phyloP scores from a whole-genome alignment of 2,329 filamentous ascomycete species.

The Dryadomyces quercivorus region DNA sequence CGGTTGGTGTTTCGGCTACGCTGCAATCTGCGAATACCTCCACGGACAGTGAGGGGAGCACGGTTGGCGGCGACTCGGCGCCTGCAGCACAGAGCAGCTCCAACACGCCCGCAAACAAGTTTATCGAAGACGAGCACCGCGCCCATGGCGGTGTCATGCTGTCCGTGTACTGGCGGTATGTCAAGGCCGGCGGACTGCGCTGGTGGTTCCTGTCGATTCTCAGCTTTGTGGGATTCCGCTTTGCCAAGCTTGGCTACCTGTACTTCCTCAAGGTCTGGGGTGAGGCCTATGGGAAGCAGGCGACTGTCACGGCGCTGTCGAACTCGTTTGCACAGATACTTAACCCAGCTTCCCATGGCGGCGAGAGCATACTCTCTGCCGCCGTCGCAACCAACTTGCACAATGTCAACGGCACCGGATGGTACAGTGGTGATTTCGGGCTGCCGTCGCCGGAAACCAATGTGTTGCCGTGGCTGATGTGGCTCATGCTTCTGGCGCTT shows the following conservation, averaged over 20 bases:
- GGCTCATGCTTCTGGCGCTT: constrained; percentile 55
- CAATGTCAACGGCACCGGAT: constrained; percentile 1
- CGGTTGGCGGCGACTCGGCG: constrained; percentile 13
- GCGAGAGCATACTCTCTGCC: constrained; percentile 2
- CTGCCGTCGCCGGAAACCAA: constrained; percentile 56
- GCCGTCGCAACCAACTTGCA: not conserved
- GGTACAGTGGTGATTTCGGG: constrained; percentile 20
- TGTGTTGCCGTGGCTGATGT: constrained; percentile 61
- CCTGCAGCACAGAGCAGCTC: constrained; percentile 22
- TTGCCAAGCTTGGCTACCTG: constrained; percentile 52
- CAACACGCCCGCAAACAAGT: constrained; percentile 51
- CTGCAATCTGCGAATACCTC: constrained; percentile 21
- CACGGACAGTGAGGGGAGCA: constrained; percentile 14
- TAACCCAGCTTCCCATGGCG: not conserved
- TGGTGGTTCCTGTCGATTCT: constrained; percentile 60
- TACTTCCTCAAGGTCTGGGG: constrained; percentile 87
- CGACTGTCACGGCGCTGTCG: constrained; percentile 3
- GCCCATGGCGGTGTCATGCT: constrained; percentile 64
- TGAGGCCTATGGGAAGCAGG: constrained; percentile 48
- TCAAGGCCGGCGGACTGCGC: constrained; percentile 63
- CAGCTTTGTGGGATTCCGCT: constrained; percentile 50
- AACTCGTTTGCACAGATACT: constrained; percentile 2
- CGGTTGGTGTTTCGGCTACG: constrained; percentile 20
- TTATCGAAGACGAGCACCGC: constrained; percentile 66
- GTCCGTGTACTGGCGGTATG: constrained; percentile 72